phyloP scores from a whole-genome alignment of 352 stramenopile species.

The Elongisporangium prolatum region DNA sequence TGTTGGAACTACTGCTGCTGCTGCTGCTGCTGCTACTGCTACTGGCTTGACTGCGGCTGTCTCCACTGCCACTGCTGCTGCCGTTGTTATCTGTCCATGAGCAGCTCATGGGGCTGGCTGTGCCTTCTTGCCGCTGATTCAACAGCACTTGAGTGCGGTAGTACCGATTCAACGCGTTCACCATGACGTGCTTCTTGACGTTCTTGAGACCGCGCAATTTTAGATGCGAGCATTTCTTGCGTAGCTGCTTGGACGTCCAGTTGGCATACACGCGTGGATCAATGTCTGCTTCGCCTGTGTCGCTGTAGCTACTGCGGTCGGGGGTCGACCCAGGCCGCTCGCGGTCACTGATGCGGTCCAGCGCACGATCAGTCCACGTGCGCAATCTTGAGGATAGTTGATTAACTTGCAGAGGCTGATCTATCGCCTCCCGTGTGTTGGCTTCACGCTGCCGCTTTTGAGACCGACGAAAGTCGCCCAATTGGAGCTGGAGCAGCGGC shows the following conservation, averaged over 20 bases:
- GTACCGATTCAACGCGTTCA: slow-evolving; percentile 40
- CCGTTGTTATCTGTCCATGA: background rate
- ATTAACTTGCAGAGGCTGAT: background rate
- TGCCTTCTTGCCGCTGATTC: slow-evolving; percentile 21
- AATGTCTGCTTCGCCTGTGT: background rate
- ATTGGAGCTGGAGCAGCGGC: background rate
- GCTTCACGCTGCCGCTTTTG: background rate
- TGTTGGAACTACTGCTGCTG: too few species aligned
- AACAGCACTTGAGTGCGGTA: slow-evolving; percentile 12
- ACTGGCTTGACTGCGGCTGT: slow-evolving; percentile 4
- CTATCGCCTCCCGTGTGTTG: background rate
- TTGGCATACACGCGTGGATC: slow-evolving; percentile 21
- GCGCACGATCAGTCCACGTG: background rate
- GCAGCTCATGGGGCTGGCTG: background rate
- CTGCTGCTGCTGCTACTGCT: background rate
- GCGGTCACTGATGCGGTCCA: background rate
- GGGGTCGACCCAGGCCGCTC: background rate
- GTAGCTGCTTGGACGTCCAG: slow-evolving; percentile 46
- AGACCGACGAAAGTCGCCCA: background rate
- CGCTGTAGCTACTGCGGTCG: background rate
- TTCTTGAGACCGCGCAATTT: slow-evolving; percentile 48
- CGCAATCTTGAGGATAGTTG: background rate
- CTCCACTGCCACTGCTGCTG: background rate
- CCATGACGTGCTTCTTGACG: slow-evolving; percentile 56
- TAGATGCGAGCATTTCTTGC: slow-evolving; percentile 47